Evolutionary conservation across 495 filamentous ascomycete species (phyloP).

Genomic region (Tetracladium setigerum): DNA sequence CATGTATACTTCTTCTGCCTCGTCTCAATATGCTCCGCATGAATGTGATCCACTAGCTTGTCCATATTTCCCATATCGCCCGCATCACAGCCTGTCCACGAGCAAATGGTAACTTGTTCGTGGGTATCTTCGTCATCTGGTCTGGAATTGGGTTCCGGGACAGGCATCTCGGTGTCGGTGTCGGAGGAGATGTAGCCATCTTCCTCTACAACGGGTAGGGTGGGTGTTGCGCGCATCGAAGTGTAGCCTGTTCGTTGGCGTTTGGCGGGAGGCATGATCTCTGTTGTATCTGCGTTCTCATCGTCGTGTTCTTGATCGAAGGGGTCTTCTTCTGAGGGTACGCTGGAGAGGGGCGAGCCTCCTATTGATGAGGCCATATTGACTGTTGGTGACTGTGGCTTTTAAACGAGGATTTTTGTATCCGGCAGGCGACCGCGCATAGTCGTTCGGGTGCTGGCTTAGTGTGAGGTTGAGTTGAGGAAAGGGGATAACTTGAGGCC

Average conservation of each 20-base stretch:
- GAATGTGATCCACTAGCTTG: conserved; percentile 83
- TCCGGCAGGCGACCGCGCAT: background rate
- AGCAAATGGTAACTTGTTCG: conserved; percentile 84
- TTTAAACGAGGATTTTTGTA: conserved; percentile 6
- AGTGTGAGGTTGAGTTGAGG: background rate
- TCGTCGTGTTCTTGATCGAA: conserved; percentile 35
- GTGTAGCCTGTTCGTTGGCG: conserved; percentile 38
- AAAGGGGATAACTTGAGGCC: background rate
- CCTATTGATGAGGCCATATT: background rate
- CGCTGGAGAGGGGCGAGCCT: conserved; percentile 18
- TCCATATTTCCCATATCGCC: conserved; percentile 92
- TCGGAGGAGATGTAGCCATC: conserved; percentile 63
- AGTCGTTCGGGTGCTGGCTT: background rate
- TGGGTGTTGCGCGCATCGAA: conserved; percentile 38
- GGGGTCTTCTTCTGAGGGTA: conserved; percentile 32
- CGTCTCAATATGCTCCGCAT: conserved; percentile 79
- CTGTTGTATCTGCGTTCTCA: conserved; percentile 28
- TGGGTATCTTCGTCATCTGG: conserved; percentile 72
- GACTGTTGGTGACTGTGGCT: too few species aligned
- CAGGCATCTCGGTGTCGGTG: conserved; percentile 77
- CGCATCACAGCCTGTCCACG: conserved; percentile 77
- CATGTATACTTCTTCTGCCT: conserved; percentile 78
- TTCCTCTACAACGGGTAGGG: conserved; percentile 20
- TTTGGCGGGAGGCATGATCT: conserved; percentile 37
- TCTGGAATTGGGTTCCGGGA: conserved; percentile 47